Evolutionary conservation across 345 rosid species (phyloP), one percentile per base, ranked within the genome.

Genomic region (Citrus mangshanensis): DNA sequence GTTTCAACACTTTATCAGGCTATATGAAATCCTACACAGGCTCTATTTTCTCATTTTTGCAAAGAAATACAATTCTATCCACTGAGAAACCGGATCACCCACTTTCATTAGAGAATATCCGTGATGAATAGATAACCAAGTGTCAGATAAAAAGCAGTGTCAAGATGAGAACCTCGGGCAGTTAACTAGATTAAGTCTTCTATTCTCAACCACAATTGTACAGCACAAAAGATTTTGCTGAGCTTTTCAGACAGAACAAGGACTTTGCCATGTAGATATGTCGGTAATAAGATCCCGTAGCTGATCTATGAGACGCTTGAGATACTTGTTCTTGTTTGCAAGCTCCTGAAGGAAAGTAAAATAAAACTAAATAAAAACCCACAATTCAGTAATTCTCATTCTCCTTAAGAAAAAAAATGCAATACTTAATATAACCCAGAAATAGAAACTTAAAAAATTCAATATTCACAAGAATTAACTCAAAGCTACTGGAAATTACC

Each of bases 231-330:
- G 59, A 9, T 22, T 72, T 35, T 9, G 10, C 5, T 22, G 70
- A 24, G 16, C 71, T 37, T 35, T 70, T 90, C 75, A 89, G 69
- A 84, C 84, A 74, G 95, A 86, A 84, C 88, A 93, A 67, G 99
- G 97, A 87, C 95, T 90, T 86, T 96, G 97, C 97, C 98, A 96
- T 22, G 97, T 94, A 5, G 98, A 88, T 78, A 93, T 84, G 83
- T 94, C 98, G 0, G 85, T 81, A 4, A 94, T 90, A 70, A 96
- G 94, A 59, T 90, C 89, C 54, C 95, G 90, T 67, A 91, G 77
- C 76, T 92, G 93, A 85, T 93, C 95, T n/a, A 93, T 92, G 68
- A 94, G 94, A 77, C 85, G 88, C 86, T 94, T 94, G 70, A 96
- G 77, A 77, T 84, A 76, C 28, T 70, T 81, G 77, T 97, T 97